phyloP scores from a whole-genome alignment of 2,329 filamentous ascomycete species.

The Pestalotiopsis sp. region DNA sequence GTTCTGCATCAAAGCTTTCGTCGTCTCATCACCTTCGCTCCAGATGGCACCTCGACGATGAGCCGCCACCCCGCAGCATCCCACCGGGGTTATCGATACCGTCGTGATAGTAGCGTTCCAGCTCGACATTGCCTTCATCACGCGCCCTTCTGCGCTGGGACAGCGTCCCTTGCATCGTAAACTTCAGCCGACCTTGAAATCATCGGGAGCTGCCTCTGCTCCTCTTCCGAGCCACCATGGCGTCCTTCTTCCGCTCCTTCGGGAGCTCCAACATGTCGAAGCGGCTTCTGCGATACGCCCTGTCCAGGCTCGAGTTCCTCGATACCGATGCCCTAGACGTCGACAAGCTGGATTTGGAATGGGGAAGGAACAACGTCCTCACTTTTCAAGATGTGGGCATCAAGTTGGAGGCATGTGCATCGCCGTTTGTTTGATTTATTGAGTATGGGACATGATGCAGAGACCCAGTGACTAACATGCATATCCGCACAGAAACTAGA shows the following conservation, averaged over 20 bases:
- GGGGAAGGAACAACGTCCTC: slow-evolving; percentile 79
- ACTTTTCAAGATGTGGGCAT: slow-evolving; percentile 87
- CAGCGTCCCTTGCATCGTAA: neutral
- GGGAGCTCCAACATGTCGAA: slow-evolving; percentile 78
- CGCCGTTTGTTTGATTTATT: neutral
- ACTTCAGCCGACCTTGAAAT: neutral
- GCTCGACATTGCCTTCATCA: slow-evolving; percentile 2
- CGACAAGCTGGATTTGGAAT: slow-evolving; percentile 80
- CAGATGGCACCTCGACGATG: slow-evolving; percentile 13
- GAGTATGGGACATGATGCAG: slow-evolving; percentile 11
- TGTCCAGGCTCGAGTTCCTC: slow-evolving; percentile 81
- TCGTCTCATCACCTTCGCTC: neutral
- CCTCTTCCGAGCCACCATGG: slow-evolving; percentile 54
- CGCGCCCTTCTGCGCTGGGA: neutral
- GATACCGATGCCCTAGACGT: slow-evolving; percentile 86
- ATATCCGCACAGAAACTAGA: slow-evolving; percentile 69
- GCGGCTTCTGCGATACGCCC: slow-evolving; percentile 81
- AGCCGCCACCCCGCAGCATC: slow-evolving; percentile 16
- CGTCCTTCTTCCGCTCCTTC: slow-evolving; percentile 69
- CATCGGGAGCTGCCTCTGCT: neutral
- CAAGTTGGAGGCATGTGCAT: slow-evolving; percentile 66
- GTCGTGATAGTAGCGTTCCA: slow-evolving; percentile 11
- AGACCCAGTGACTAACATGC: slow-evolving; percentile 1
- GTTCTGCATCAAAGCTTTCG: neutral
- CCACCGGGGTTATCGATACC: slow-evolving; percentile 16